These are phyloP conservation scores for Ustilago curta DNA, from an alignment of 1,284 basidiomycete genomes.

Conservation along the genomic window DNA sequence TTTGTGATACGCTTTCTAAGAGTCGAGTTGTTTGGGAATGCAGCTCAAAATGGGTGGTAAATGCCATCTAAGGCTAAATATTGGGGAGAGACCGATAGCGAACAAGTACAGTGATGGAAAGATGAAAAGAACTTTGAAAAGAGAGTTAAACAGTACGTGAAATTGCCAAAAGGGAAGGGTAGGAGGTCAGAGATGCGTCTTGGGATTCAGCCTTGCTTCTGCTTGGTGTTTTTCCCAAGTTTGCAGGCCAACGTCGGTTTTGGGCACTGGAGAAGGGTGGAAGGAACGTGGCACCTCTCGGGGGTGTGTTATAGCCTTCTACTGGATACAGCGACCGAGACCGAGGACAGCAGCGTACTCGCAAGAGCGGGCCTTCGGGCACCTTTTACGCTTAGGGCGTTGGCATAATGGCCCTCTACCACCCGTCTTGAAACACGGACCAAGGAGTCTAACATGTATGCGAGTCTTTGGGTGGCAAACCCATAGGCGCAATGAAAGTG, in stretches of 20 bases:
- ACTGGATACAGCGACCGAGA: no score
- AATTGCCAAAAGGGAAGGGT: constrained; percentile 6
- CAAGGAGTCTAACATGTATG: no score
- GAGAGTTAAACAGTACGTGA: constrained; percentile 6
- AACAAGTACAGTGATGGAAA: constrained; percentile 6
- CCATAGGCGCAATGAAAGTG: no score
- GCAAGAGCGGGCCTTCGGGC: no score
- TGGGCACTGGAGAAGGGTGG: constrained; percentile 4
- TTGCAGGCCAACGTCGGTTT: constrained; percentile 5
- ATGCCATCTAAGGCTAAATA: constrained; percentile 6
- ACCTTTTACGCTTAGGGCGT: no score
- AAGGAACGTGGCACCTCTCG: no score
- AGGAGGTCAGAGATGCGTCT: constrained; percentile 6
- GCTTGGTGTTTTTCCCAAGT: constrained; percentile 4
- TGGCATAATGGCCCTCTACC: no score
- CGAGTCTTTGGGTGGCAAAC: no score
- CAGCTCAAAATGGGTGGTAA: constrained; percentile 6
- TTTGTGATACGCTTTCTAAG: constrained; percentile 6
- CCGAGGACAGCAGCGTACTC: no score
- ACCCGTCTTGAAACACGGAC: no score
- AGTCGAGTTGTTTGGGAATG: constrained; percentile 6
- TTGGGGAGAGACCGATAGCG: constrained; percentile 4
- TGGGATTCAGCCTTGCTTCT: constrained; percentile 5
- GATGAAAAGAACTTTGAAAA: constrained; percentile 6
- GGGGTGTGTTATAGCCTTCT: no score